Base-by-base conservation (phyloP, 73 alveolate species). In the Paramecium sonneborni region DNA sequence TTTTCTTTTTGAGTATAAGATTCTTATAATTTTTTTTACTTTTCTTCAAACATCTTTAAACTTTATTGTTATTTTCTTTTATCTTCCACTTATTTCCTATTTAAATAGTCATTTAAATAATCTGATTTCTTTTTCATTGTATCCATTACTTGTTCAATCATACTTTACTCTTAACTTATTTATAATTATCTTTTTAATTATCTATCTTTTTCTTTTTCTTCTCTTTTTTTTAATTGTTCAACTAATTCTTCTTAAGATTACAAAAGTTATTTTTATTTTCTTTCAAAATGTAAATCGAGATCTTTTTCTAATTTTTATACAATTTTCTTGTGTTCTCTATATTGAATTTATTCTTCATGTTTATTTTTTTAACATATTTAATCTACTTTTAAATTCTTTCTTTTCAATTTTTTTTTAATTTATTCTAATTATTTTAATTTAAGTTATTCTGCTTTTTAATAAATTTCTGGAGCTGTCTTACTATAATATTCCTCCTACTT, bases 401-500 rank as follows among this genome's bases (percentile, higher is more conserved):
- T 62, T 32, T 26, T 62, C 1, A 62, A 32, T 62, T 62, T 62
- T 21, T 62, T 62, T 26, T 28, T 26, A 2, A 62, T 30, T 26
- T 30, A 32, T 14, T 62, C 84, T 12, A 62, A 62, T 62, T 62
- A 62, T 7, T 62, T 62, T 62, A 5, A 62, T 62, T 26, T 62
- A 1, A 26, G 23, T 62, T 26, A 2, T 26, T 62, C 84, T 30
- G 84, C 84, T 32, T 62, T 62, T 26, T 62, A 26, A 30, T 62
- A 62, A 3, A 62, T 62, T 26, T 62, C 84, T 23, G 84, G 84
- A 8, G 84, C 84, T 30, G 84, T 62, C 24, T 62, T 62, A 62
- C 84, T 62, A 62, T 62, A 62, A 62, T 62, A 62, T 32, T 62
- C 84, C 10, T 62, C 84, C 11, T 62, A 62, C 84, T 62, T 62